Evolutionary conservation across 148 eudicot species (phyloP), one percentile per base, ranked within the genome.

Genomic region (Polygonum aviculare): DNA sequence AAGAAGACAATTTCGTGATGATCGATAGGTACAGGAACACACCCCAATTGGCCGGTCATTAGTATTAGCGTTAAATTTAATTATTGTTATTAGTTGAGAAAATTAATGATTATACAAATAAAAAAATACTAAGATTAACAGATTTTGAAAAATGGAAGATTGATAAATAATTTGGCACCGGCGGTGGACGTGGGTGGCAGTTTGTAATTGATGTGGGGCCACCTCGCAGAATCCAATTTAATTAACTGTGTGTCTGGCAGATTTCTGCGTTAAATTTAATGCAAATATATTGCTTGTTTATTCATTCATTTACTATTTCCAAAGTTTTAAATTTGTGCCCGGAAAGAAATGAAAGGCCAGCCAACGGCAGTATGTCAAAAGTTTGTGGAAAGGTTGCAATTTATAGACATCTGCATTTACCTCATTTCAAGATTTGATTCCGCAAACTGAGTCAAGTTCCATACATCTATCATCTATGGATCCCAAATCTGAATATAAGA

Each of bases 121-220:
- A 21, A 1, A 1, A n/a, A 21, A 1, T 4, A 21, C 21, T n/a
- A 21, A 21, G 4, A 62, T 31, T 11, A 62, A 62, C 10, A 31
- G 26, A 26, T 10, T 11, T 12, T 10, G 2, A 33, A 62, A 62
- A 62, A 26, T 33, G 15, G 33, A 62, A 14, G 69, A 62, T 62
- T 62, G 40, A 62, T 62, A 62, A 62, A 62, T 62, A 62, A 62
- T 26, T 62, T 26, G 40, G 69, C 26, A 62, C 69, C 38, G 69
- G 69, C 69, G 69, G 69, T 33, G 69, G 69, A 62, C 69, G 39
- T 62, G 69, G 39, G 39, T 33, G 39, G 39, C 69, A 62, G 69
- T 62, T 62, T 3, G 16, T 62, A 62, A 26, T 33, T 12, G 31
- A 62, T 21, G 12, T 12, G 35, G 35, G 33, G 9, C 65, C 65